These are phyloP conservation scores for Diaporthe sp. DNA, from an alignment of 2,329 filamentous ascomycete species.

Conservation along the genomic window DNA sequence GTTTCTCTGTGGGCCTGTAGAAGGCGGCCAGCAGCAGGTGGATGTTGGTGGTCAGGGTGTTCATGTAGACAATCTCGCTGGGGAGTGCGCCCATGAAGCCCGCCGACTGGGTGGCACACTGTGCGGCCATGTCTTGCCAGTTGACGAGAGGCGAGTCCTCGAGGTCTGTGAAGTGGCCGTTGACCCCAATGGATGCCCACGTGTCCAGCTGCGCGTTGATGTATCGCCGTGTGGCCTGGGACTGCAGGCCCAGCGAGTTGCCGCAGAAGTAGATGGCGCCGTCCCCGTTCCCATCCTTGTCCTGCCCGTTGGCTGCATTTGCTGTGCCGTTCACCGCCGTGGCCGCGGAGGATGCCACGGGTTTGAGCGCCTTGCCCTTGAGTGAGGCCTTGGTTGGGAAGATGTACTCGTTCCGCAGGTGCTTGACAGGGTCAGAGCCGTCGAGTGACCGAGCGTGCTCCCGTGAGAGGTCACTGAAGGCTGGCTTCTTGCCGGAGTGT, in stretches of 20 bases:
- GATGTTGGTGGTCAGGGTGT: conserved; percentile 85
- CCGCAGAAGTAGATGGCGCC: conserved; percentile 85
- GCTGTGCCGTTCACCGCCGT: conserved; percentile 11
- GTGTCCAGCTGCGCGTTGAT: conserved; percentile 82
- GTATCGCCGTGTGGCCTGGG: conserved; percentile 74
- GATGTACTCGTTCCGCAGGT: conserved; percentile 78
- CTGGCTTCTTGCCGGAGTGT: conserved; percentile 55
- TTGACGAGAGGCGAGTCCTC: conserved; percentile 76
- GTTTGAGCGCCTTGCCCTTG: conserved; percentile 70
- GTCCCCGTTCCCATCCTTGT: conserved; percentile 2
- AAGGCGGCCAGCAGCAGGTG: conserved; percentile 89
- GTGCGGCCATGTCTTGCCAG: conserved; percentile 85
- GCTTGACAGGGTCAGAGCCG: conserved; percentile 69
- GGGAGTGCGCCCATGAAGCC: conserved; percentile 80
- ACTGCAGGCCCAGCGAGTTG: conserved; percentile 90
- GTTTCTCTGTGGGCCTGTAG: conserved; percentile 75
- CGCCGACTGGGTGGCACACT: conserved; percentile 77
- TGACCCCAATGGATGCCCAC: conserved; percentile 88
- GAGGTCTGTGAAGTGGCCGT: conserved; percentile 82
- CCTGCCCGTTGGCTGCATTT: neutral
- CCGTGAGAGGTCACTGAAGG: conserved; percentile 62
- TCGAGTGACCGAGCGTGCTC: conserved; percentile 69
- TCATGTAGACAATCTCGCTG: conserved; percentile 88
- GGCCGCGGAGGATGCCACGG: neutral
- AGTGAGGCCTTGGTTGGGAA: conserved; percentile 82